These are phyloP conservation scores for Fistulinella cinereoalba DNA, from an alignment of 1,284 basidiomycete species.

Conservation along the genomic window DNA sequence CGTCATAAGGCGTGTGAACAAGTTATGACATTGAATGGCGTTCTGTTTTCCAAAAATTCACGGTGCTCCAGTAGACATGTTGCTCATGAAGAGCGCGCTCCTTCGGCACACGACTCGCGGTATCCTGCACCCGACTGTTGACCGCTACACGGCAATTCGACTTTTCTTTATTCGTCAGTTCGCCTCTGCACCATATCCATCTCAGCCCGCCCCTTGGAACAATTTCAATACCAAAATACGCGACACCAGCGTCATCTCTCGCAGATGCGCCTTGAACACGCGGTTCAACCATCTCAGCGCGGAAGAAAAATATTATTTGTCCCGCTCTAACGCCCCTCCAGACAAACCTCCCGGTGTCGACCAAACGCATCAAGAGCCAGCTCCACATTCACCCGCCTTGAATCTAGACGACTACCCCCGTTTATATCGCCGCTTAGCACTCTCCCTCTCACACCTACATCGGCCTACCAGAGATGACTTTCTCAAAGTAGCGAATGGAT, in stretches of 20 bases:
- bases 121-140: conserved; percentile 31
- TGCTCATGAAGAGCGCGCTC: conserved; percentile 13
- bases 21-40: too few species aligned
- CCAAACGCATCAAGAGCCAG: conserved; percentile 6
- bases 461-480: conserved; percentile 87
- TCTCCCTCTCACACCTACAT: conserved; percentile 75
- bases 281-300: conserved; percentile 21
- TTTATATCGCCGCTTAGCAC: conserved; percentile 73
- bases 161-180: conserved; percentile 47
- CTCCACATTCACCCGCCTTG: conserved; percentile 25
- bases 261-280: not conserved
- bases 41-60: too few species aligned
- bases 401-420: conserved; percentile 73
- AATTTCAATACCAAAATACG: not conserved
- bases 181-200: conserved; percentile 2
- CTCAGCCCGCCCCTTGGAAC: not conserved
- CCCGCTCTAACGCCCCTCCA: not conserved
- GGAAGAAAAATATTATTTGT: conserved; percentile 2
- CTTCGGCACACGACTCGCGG: conserved; percentile 36
- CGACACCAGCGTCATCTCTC: not conserved
- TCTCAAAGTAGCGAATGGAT: conserved; percentile 79
- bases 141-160: conserved; percentile 51
- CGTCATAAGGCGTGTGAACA: too few species aligned
- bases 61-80: conserved; percentile 13
- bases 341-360: conserved; percentile 4